phyloP scores from a whole-genome alignment of 163 green algal species.

The Volvox carteri region DNA sequence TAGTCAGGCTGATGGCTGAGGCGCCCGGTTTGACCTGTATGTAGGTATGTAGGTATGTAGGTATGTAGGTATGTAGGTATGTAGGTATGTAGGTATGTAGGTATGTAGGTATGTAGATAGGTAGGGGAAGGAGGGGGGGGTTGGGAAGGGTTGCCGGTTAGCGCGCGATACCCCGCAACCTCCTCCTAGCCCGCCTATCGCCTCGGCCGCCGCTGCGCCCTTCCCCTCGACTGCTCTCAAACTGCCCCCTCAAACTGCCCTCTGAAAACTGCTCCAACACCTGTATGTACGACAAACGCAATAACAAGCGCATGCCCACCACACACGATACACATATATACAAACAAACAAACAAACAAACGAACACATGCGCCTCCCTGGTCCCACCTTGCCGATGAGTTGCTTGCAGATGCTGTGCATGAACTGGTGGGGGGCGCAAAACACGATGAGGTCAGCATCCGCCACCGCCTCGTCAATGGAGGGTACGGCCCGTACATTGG shows the following conservation, averaged over 20 bases:
- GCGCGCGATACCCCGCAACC: background rate
- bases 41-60: background rate
- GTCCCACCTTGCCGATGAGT: constrained; percentile 60
- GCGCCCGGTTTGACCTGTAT: constrained; percentile 73
- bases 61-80: background rate
- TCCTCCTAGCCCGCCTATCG: too few relatives aligned
- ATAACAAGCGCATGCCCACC: too few relatives aligned
- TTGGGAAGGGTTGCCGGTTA: background rate
- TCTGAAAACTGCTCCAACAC: too few relatives aligned
- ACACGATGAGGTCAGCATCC: constrained; percentile 61
- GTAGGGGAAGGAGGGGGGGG: background rate
- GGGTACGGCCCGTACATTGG: constrained; percentile 77
- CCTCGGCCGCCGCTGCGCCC: too few relatives aligned
- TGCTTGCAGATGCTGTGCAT: constrained; percentile 70
- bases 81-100: background rate
- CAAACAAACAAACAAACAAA: background rate
- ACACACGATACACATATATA: background rate
- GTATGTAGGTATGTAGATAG: background rate
- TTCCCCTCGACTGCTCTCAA: too few relatives aligned
- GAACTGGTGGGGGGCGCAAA: constrained; percentile 88
- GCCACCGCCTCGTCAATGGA: constrained; percentile 62
- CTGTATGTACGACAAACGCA: too few relatives aligned
- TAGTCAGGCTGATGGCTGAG: constrained; percentile 82
- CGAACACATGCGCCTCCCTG: too few relatives aligned
- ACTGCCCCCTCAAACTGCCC: too few relatives aligned